These are phyloP conservation scores for Exophiala calicioides DNA, from an alignment of 2,329 filamentous ascomycete genomes.

Conservation along the genomic window DNA sequence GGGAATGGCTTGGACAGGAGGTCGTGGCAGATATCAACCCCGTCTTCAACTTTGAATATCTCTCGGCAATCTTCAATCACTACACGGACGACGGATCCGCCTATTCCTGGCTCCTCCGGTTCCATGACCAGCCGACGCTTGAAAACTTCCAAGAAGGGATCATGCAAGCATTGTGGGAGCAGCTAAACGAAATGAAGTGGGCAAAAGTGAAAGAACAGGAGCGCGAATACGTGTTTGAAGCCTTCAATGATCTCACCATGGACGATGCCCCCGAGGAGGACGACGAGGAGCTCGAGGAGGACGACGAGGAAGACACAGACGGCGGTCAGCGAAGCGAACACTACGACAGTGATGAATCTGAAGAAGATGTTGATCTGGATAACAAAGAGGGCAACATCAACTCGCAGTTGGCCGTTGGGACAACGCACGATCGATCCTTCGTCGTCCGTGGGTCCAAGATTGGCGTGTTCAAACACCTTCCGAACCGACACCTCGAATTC, in stretches of 20 bases:
- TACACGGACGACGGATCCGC: slow-evolving; percentile 85
- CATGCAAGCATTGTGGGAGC: slow-evolving; percentile 96
- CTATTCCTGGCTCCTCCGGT: slow-evolving; percentile 92
- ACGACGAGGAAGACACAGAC: slow-evolving; percentile 63
- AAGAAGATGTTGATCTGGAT: slow-evolving; percentile 69
- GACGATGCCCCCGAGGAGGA: slow-evolving; percentile 68
- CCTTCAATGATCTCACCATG: slow-evolving; percentile 92
- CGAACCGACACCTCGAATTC: slow-evolving; percentile 90
- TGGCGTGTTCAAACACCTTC: slow-evolving; percentile 95
- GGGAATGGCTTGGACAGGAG: slow-evolving; percentile 82
- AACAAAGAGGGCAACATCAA: slow-evolving; percentile 82
- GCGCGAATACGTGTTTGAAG: slow-evolving; percentile 89
- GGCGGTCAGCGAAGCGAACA: slow-evolving; percentile 70
- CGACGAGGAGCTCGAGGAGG: slow-evolving; percentile 59
- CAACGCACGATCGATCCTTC: slow-evolving; percentile 95
- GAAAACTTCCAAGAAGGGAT: slow-evolving; percentile 90
- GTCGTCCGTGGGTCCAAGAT: slow-evolving; percentile 97
- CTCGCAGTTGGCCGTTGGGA: slow-evolving; percentile 90
- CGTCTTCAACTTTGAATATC: slow-evolving; percentile 97
- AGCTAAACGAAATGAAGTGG: slow-evolving; percentile 93
- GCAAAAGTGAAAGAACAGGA: slow-evolving; percentile 88
- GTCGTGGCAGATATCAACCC: slow-evolving; percentile 92
- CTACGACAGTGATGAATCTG: slow-evolving; percentile 75
- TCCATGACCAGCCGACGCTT: slow-evolving; percentile 77
- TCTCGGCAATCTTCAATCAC: slow-evolving; percentile 99